A percentile compares a stretch with the other conserved stretches of the same genome.
phyloP scores from a whole-genome alignment of 2,329 filamentous ascomycete genomes.

The Stagonosporopsis tanaceti region DNA sequence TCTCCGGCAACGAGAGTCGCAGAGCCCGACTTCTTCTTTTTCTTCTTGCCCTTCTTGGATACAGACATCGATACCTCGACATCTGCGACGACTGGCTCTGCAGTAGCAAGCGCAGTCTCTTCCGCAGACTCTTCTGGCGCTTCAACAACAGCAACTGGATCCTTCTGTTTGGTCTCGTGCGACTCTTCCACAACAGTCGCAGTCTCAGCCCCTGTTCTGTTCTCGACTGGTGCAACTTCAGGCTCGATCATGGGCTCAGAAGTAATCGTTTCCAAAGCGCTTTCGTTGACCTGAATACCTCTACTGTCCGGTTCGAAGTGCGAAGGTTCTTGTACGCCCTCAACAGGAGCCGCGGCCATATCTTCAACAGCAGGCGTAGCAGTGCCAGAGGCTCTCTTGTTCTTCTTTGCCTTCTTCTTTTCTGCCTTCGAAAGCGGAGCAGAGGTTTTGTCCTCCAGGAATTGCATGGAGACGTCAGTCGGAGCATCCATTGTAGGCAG shows the following conservation, averaged over 20 bases:
- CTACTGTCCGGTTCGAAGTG: not conserved
- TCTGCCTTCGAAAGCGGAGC: conserved; percentile 33
- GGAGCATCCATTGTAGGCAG: not conserved
- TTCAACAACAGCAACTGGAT: not conserved
- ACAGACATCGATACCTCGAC: conserved; percentile 11
- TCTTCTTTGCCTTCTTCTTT: conserved; percentile 43
- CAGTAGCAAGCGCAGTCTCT: not conserved
- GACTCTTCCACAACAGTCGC: not conserved
- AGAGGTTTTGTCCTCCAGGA: conserved; percentile 8
- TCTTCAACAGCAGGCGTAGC: conserved; percentile 23
- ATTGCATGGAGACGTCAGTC: not conserved
- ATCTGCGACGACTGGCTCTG: not conserved
- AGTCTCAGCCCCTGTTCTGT: not conserved
- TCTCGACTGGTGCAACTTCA: not conserved
- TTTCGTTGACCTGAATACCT: conserved; percentile 10
- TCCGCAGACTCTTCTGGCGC: not conserved
- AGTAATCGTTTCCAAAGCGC: not conserved
- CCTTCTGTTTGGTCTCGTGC: not conserved
- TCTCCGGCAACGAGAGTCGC: conserved; percentile 14
- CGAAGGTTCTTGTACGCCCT: not conserved
- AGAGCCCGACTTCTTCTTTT: conserved; percentile 28
- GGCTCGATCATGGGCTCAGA: not conserved
- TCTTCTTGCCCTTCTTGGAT: conserved; percentile 39
- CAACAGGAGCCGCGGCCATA: not conserved
- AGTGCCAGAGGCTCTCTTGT: conserved; percentile 32